These are phyloP conservation scores for Cyclotella distinguenda DNA, from an alignment of 108 stramenopile species.

Conservation along the genomic window DNA sequence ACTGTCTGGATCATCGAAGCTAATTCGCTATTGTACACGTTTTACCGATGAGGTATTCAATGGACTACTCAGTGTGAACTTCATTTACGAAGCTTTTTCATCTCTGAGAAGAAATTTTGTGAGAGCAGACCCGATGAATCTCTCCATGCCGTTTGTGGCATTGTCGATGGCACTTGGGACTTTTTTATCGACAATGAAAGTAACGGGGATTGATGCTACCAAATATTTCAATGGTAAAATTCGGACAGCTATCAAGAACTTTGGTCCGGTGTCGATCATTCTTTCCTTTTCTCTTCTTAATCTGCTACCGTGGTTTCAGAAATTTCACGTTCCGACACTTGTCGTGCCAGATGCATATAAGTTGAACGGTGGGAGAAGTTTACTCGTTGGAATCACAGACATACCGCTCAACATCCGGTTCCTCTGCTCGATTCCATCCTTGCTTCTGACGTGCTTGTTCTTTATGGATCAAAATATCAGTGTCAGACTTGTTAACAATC, in stretches of 20 bases:
- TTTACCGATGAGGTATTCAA: conserved; percentile 99
- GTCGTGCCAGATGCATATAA: conserved; percentile 75
- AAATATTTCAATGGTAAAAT: conserved; percentile 72
- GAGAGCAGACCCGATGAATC: conserved; percentile 78
- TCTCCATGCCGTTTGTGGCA: conserved; percentile 81
- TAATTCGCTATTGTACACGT: conserved; percentile 92
- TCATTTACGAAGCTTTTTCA: conserved; percentile 88
- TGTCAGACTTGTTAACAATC: conserved; percentile 88
- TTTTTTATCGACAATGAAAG: conserved; percentile 65
- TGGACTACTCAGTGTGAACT: conserved; percentile 90
- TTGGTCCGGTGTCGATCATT: conserved; percentile 91
- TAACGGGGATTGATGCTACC: conserved; percentile 65
- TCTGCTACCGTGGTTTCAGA: conserved; percentile 54
- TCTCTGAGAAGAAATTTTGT: conserved; percentile 73
- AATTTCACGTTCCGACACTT: conserved; percentile 80
- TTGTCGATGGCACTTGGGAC: conserved; percentile 74
- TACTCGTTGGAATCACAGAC: conserved; percentile 67
- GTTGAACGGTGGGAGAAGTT: conserved; percentile 73
- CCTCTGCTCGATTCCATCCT: conserved; percentile 84
- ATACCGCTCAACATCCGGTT: conserved; percentile 65
- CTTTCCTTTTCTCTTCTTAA: conserved; percentile 77
- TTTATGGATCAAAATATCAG: conserved; percentile 98
- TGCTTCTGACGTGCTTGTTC: conserved; percentile 86
- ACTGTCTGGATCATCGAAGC: conserved; percentile 71
- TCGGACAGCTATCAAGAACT: conserved; percentile 85